A percentile compares a stretch with the other conserved stretches of the same genome.
These are phyloP conservation scores for Diaporthe ampelina DNA, from an alignment of 2,329 filamentous ascomycete species.

Conservation along the genomic window DNA sequence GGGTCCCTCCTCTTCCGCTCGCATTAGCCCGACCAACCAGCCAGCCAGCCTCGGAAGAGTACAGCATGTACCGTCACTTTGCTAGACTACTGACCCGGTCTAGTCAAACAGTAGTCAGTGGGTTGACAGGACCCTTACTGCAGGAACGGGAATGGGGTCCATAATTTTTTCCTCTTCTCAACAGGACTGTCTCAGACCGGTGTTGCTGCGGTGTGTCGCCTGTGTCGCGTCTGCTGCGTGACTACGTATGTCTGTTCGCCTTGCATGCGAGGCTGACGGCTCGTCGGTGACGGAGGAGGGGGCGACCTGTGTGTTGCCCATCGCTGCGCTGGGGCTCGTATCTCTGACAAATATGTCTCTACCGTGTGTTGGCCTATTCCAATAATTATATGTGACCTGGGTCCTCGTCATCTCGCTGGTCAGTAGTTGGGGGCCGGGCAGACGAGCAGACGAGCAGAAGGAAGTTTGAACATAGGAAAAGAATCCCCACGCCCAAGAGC, in stretches of 20 bases:
- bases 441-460: not conserved
- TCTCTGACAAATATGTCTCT: not conserved
- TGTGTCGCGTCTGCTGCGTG: not conserved
- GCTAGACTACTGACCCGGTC: not conserved
- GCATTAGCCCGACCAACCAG: slow-evolving; percentile 15
- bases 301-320: too few relatives aligned
- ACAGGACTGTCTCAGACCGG: too few relatives aligned
- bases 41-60: not conserved
- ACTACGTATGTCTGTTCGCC: not conserved
- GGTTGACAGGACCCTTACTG: slow-evolving; percentile 16
- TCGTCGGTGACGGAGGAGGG: not conserved
- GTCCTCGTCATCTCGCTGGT: not conserved
- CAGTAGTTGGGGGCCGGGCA: not conserved
- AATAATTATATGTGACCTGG: not conserved
- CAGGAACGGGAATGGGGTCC: slow-evolving; percentile 10
- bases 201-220: not conserved
- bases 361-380: not conserved
- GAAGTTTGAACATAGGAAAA: not conserved
- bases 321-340: not conserved
- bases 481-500: not conserved
- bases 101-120: slow-evolving; percentile 17
- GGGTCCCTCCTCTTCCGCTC: slow-evolving; percentile 21
- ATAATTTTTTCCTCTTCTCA: not conserved
- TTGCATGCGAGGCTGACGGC: slow-evolving; percentile 2
- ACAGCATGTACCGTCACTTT: not conserved